Conservation (phyloP, 441 rosid genomes). For the Sinapis alba region DNA sequence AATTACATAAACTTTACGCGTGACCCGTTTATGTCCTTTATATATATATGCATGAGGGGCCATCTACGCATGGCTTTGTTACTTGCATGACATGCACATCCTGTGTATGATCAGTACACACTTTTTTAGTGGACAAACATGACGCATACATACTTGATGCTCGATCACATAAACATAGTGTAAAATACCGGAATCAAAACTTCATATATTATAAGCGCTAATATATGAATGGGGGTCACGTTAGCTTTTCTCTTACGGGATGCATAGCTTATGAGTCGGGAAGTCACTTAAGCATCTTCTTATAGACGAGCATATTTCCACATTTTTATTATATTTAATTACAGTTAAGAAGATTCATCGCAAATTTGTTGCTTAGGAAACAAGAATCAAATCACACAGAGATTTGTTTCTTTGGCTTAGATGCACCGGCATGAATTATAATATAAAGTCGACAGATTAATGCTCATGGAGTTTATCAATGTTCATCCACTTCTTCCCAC, state of each 20-base stretch:
- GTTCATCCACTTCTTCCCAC: slow-evolving; percentile 43
- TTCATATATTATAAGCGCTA: slow-evolving; percentile 15
- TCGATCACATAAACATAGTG: not conserved
- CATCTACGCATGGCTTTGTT: slow-evolving; percentile 32
- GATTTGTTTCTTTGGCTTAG: slow-evolving; percentile 35
- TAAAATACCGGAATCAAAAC: not conserved
- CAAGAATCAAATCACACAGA: slow-evolving; percentile 38
- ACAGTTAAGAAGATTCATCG: slow-evolving; percentile 35
- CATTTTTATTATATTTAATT: not conserved
- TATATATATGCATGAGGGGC: slow-evolving; percentile 30
- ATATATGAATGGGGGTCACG: slow-evolving; percentile 34
- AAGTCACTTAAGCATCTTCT: slow-evolving; percentile 12
- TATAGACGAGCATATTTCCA: not conserved
- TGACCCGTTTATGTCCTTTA: slow-evolving; percentile 31
- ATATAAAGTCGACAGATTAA: slow-evolving; percentile 20
- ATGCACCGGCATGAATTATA: slow-evolving; percentile 40
- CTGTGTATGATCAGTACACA: not conserved
- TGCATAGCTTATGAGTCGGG: slow-evolving; percentile 23
- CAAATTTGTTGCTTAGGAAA: slow-evolving; percentile 33
- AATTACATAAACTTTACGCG: slow-evolving; percentile 9
- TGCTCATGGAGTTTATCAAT: slow-evolving; percentile 31
- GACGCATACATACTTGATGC: not conserved
- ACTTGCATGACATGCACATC: slow-evolving; percentile 10
- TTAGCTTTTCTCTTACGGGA: slow-evolving; percentile 34
- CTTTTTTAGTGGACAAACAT: not conserved